Evolutionary conservation across 2,329 filamentous ascomycete genomes (phyloP), one percentile per base, ranked within the genome.

Genomic region (Aquanectria penicillioides): DNA sequence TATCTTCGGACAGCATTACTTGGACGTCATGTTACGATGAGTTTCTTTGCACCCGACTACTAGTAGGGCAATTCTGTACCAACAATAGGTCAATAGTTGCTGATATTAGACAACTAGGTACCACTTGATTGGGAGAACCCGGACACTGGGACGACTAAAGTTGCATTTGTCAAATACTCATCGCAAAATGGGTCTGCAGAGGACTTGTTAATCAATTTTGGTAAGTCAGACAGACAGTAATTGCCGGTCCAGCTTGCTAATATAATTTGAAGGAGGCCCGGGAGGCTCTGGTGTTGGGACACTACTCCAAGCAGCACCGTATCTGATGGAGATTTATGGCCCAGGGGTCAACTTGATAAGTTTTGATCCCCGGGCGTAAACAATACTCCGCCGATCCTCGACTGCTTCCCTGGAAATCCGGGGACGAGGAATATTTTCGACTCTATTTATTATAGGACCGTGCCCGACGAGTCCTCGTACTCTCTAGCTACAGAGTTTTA

Each of bases 281-380:
- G 41, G 41, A 15, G 41, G 41, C 28, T 46, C 41, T 2, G 41
- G 41, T 46, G 41, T 46, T 6, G 41, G 41, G 23, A 23, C 12
- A 12, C 28, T 46, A 18, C 26, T 46, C 17, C 26, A 28, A 17
- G 26, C 33, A 15, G 41, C 41, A n/a, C 41, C 41, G 12, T 22
- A 17, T 33, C 41, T 46, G 6, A 13, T 28, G 3, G 26, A 46
- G 28, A 18, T 46, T 8, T 46, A 31, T 13, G 41, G 41, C 6
- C 23, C 41, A 26, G 41, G 41, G 4, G 41, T 46, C 17, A 46
- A 46, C 28, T 23, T 46, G 41, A 18, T 46, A 12, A 29, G 41
- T 0, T 80, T 79, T 41, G 77, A 79, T 57, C 77, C 77, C 3
- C 72, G 77, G 77, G 75, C 1, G 75, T 79, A 9, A 77, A 77